These are phyloP conservation scores for Petunia secreta DNA, from an alignment of 257 asterid species.

Conservation along the genomic window DNA sequence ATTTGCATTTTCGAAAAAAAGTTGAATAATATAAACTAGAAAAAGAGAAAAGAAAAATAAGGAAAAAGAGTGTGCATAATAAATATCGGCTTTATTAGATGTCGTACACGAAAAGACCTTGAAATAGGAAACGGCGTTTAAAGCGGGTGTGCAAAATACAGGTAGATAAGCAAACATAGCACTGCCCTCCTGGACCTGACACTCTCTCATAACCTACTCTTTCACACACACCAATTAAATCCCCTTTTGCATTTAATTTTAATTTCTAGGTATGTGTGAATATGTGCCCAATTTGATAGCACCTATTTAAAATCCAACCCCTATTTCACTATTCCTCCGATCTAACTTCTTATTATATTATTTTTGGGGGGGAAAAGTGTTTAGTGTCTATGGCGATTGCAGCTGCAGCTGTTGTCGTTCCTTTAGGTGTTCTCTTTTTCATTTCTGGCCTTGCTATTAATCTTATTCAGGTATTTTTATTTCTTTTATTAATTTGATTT, in stretches of 20 bases:
- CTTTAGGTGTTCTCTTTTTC: slow-evolving; percentile 86
- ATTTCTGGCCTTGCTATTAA: slow-evolving; percentile 78
- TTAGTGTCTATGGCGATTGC: slow-evolving; percentile 44
- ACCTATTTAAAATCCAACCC: slow-evolving; percentile 14
- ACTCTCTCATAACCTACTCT: background rate
- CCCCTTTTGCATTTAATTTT: background rate
- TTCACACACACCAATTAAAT: background rate
- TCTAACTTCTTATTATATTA: background rate
- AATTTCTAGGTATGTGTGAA: slow-evolving; percentile 14
- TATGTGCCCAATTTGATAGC: background rate
- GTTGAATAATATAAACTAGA: background rate
- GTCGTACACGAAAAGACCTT: slow-evolving; percentile 2
- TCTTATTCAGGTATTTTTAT: slow-evolving; percentile 64
- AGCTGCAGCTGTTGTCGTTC: slow-evolving; percentile 79
- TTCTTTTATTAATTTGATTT: background rate
- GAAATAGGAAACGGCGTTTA: slow-evolving; percentile 25
- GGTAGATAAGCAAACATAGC: background rate
- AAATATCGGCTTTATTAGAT: background rate
- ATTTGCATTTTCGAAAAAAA: background rate
- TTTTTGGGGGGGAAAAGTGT: slow-evolving; percentile 5
- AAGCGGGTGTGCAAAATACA: slow-evolving; percentile 6
- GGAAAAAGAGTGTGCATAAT: background rate
- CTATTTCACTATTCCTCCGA: background rate
- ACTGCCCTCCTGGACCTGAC: background rate
- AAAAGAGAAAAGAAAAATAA: background rate